A percentile compares a stretch with the other conserved stretches of the same genome.
Evolutionary conservation across 352 stramenopile species (phyloP).

Genomic region (Phytophthora pini): DNA sequence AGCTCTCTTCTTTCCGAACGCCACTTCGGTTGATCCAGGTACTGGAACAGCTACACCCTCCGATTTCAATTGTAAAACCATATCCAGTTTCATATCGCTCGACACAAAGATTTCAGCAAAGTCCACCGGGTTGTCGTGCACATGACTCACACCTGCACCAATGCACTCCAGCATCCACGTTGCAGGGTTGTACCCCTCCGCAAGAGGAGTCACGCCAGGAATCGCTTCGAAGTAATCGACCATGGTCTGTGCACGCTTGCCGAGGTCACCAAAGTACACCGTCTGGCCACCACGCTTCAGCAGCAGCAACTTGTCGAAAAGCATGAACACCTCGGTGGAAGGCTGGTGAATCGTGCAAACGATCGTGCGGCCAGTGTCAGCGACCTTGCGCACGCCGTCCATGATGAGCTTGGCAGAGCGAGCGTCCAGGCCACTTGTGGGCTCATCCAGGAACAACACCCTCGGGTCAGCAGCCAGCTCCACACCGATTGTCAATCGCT

Average conservation of each 20-base stretch:
- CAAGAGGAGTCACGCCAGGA: conserved; percentile 55
- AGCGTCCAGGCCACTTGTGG: conserved; percentile 60
- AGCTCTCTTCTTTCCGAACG: conserved; percentile 44
- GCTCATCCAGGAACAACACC: conserved; percentile 81
- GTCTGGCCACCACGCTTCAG: conserved; percentile 81
- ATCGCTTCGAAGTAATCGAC: conserved; percentile 77
- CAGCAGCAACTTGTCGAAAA: conserved; percentile 87
- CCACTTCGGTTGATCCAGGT: conserved; percentile 20
- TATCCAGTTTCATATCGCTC: conserved; percentile 28
- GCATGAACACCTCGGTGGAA: conserved; percentile 80
- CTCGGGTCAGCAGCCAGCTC: conserved; percentile 84
- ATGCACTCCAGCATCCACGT: conserved; percentile 89
- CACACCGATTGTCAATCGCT: conserved; percentile 78
- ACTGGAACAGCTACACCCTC: conserved; percentile 33
- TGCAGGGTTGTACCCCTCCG: conserved; percentile 79
- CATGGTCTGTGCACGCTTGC: conserved; percentile 49
- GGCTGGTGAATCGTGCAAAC: conserved; percentile 93
- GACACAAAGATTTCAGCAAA: conserved; percentile 35
- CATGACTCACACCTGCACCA: conserved; percentile 62
- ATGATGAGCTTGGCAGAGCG: conserved; percentile 75
- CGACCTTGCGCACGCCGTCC: conserved; percentile 61
- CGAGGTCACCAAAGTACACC: conserved; percentile 87
- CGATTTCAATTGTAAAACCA: conserved; percentile 30
- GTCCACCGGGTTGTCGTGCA: conserved; percentile 22
- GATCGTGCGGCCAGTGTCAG: conserved; percentile 77